Conservation (phyloP, 129 eudicot genomes). For the Saussurea involucrata region DNA sequence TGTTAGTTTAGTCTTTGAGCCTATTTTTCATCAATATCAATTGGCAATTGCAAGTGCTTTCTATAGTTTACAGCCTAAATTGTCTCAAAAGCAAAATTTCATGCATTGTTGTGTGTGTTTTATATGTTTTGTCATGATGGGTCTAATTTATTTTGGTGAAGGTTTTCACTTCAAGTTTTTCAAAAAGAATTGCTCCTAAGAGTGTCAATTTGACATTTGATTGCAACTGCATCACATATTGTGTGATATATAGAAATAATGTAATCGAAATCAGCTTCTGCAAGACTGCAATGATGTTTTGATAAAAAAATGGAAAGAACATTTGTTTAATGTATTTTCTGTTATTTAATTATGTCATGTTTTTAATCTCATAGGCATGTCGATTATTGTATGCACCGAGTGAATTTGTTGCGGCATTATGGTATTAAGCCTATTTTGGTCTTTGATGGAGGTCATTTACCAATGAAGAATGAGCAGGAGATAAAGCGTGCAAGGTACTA, state of each 20-base stretch:
- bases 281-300: background rate
- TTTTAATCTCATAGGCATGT: slow-evolving; percentile 60
- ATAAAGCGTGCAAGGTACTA: slow-evolving; percentile 85
- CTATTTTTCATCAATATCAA: background rate
- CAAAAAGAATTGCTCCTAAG: background rate
- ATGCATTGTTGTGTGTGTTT: background rate
- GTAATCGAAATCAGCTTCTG: background rate
- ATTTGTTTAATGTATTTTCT: background rate
- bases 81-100: background rate
- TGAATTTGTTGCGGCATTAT: slow-evolving; percentile 84
- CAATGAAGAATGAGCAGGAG: slow-evolving; percentile 96
- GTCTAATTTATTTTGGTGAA: background rate
- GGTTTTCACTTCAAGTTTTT: background rate
- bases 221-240: background rate
- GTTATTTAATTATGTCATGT: background rate
- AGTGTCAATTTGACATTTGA: background rate
- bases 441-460: slow-evolving; percentile 90
- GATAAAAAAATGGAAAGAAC: background rate
- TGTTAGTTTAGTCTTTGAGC: background rate
- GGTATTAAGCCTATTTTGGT: slow-evolving; percentile 87
- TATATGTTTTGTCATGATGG: background rate
- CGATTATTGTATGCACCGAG: slow-evolving; percentile 96
- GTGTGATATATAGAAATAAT: background rate
- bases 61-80: background rate
- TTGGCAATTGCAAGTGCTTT: background rate